phyloP scores from a whole-genome alignment of 805 yeast genomes.

The Lipomyces lipofer region DNA sequence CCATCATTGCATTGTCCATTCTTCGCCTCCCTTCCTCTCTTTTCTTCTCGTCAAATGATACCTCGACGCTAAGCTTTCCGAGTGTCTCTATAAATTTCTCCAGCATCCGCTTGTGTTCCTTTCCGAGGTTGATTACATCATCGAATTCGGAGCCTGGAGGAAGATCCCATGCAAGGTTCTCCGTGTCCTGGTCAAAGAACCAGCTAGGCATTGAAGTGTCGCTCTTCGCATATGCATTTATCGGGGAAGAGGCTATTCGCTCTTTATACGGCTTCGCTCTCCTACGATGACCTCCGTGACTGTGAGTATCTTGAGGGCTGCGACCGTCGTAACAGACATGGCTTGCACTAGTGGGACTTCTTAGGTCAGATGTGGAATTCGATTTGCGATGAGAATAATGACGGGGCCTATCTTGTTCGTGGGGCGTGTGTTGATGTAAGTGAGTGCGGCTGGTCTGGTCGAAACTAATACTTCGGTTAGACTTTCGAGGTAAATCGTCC shows the following conservation, averaged over 20 bases:
- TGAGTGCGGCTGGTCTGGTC: too few relatives aligned
- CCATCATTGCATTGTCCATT: conserved; percentile 76
- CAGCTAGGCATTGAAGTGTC: neutral
- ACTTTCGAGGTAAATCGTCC: too few relatives aligned
- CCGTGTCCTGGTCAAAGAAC: conserved; percentile 5
- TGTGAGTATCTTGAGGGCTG: neutral
- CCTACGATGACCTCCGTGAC: neutral
- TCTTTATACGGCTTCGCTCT: conserved; percentile 5
- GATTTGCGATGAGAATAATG: neutral
- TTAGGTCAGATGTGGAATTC: neutral
- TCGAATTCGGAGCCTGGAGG: conserved; percentile 17
- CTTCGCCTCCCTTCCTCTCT: conserved; percentile 78
- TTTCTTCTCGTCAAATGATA: conserved; percentile 80
- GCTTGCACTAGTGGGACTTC: too few relatives aligned
- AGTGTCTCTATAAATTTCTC: conserved; percentile 86
- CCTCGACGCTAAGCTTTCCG: conserved; percentile 83
- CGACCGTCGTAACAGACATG: too few relatives aligned
- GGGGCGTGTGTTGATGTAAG: too few relatives aligned
- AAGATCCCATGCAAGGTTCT: conserved; percentile 9
- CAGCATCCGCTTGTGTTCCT: conserved; percentile 47
- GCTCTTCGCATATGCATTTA: conserved; percentile 7
- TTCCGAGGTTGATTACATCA: conserved; percentile 20
- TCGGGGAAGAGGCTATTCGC: conserved; percentile 12
- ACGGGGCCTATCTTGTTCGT: too few relatives aligned
- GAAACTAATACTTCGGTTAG: too few relatives aligned